Evolutionary conservation across 768 basidiomycete species (phyloP).

Genomic region (Mycena filopes): DNA sequence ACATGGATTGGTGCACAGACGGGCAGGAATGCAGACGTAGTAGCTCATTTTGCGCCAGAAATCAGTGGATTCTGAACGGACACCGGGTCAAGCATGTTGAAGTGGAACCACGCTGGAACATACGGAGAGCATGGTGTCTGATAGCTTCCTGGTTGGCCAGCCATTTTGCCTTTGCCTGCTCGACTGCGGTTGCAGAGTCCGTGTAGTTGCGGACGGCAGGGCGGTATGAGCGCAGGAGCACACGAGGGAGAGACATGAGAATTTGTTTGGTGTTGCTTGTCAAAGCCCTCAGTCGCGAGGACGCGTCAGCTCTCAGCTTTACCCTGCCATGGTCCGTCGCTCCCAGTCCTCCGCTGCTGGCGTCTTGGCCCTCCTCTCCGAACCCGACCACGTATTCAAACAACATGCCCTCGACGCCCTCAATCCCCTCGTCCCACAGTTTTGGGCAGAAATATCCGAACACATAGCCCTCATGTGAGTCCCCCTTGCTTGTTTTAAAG

Average conservation of each 20-base stretch:
- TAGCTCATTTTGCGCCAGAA: slow-evolving; percentile 91
- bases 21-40: slow-evolving; percentile 80
- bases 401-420: slow-evolving; percentile 91
- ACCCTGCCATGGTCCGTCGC: slow-evolving; percentile 60
- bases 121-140: slow-evolving; percentile 74
- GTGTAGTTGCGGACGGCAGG: slow-evolving; percentile 50
- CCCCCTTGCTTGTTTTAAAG: slow-evolving; percentile 21
- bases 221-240: slow-evolving; percentile 57
- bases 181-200: slow-evolving; percentile 46
- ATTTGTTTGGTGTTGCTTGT: slow-evolving; percentile 44
- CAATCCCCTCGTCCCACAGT: slow-evolving; percentile 86
- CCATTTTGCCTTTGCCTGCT: slow-evolving; percentile 52
- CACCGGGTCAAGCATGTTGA: slow-evolving; percentile 10
- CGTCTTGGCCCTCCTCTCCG: slow-evolving; percentile 90
- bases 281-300: slow-evolving; percentile 42
- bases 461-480: slow-evolving; percentile 89
- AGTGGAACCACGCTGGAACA: slow-evolving; percentile 15
- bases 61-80: slow-evolving; percentile 69
- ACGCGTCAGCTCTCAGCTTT: slow-evolving; percentile 34
- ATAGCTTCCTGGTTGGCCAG: slow-evolving; percentile 65
- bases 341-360: slow-evolving; percentile 86
- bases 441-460: slow-evolving; percentile 99
- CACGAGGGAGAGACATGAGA: slow-evolving; percentile 61
- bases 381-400: slow-evolving; percentile 88
- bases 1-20: slow-evolving; percentile 54